Evolutionary conservation across 2,329 filamentous ascomycete genomes (phyloP).

Genomic region (Dactylellina sp.): DNA sequence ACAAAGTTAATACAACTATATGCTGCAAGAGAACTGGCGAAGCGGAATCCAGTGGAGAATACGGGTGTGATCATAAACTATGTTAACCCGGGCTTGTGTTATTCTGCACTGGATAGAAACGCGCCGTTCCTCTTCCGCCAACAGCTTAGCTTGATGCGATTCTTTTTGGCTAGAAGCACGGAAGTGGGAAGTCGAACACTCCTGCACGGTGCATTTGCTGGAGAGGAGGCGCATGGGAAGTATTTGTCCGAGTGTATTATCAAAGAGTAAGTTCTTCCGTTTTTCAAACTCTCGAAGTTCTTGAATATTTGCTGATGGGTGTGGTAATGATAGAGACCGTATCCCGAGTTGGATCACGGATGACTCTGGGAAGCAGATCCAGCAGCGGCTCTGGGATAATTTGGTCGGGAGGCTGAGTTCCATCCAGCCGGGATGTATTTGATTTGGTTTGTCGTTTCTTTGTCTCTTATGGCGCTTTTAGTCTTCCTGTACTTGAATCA

Average conservation of each 20-base stretch:
- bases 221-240: constrained; percentile 58
- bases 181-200: constrained; percentile 61
- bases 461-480: background rate
- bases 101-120: constrained; percentile 53
- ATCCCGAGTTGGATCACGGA: constrained; percentile 29
- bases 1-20: constrained; percentile 58
- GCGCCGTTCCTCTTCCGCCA: constrained; percentile 16
- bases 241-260: constrained; percentile 57
- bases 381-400: constrained; percentile 45
- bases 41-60: constrained; percentile 14
- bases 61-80: constrained; percentile 57
- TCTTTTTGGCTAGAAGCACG: constrained; percentile 59
- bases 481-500: background rate
- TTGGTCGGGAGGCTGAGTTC: constrained; percentile 28
- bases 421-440: constrained; percentile 31
- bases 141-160: constrained; percentile 10
- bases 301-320: background rate
- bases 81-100: constrained; percentile 57
- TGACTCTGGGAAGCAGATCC: constrained; percentile 32
- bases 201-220: constrained; percentile 59
- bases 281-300: background rate
- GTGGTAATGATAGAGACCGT: constrained; percentile 2
- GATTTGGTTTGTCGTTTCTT: background rate
- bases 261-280: constrained; percentile 58
- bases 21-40: constrained; percentile 47